A percentile compares a stretch with the other conserved stretches of the same genome.
phyloP scores from a whole-genome alignment of 202 grass and related monocot genomes.

The Thinopyrum obtusiflorum region DNA sequence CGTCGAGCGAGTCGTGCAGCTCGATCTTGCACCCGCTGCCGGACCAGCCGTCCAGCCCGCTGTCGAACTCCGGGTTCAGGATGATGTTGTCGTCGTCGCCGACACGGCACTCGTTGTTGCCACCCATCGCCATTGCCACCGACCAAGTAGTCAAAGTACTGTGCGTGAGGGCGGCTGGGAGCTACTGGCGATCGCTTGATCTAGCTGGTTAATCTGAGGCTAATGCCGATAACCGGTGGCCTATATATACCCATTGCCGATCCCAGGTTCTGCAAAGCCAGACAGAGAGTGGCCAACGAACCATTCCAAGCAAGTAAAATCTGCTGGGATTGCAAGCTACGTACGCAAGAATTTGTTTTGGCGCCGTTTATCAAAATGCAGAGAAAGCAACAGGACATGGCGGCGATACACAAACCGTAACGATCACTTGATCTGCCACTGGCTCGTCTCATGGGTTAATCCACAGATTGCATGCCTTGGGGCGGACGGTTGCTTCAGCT shows the following conservation, averaged over 20 bases:
- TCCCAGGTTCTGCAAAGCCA: not conserved
- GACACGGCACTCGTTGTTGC: not conserved
- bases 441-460: not conserved
- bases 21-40: constrained; percentile 77
- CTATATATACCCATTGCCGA: constrained; percentile 27
- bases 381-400: not conserved
- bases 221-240: not conserved
- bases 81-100: constrained; percentile 75
- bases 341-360: not conserved
- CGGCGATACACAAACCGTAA: not conserved
- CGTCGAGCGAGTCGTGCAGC: constrained; percentile 69
- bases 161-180: not conserved
- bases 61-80: constrained; percentile 82
- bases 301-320: constrained; percentile 3
- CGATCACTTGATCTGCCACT: constrained; percentile 36
- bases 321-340: constrained; percentile 53
- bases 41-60: constrained; percentile 67
- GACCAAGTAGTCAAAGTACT: not conserved
- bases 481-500: constrained; percentile 67
- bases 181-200: not conserved
- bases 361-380: not conserved
- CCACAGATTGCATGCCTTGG: constrained; percentile 31
- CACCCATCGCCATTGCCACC: constrained; percentile 28
- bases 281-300: constrained; percentile 33
- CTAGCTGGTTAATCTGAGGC: constrained; percentile 15